These are phyloP conservation scores for Cutaneotrichosporon daszewskae DNA, from an alignment of 1,284 basidiomycete genomes.

Conservation along the genomic window DNA sequence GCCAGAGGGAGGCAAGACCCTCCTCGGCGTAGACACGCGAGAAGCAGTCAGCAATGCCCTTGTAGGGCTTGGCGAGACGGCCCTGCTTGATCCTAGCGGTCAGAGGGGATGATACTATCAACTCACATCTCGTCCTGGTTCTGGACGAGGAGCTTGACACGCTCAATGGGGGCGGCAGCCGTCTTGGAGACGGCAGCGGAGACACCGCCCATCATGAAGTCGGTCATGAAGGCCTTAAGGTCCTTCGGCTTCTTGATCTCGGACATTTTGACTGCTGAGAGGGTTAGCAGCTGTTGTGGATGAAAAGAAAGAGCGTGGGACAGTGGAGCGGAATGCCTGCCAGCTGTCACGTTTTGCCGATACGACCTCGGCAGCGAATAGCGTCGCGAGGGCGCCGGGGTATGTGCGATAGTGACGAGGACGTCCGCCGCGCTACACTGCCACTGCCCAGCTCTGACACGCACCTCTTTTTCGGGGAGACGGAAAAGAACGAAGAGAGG, in stretches of 20 bases:
- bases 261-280: constrained; percentile 27
- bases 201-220: constrained; percentile 50
- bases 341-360: too few relatives aligned
- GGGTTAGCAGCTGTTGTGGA: neutral
- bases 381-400: too few relatives aligned
- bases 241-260: constrained; percentile 48
- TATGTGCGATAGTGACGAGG: too few relatives aligned
- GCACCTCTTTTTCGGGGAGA: too few relatives aligned
- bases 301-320: constrained; percentile 6
- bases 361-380: too few relatives aligned
- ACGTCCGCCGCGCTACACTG: too few relatives aligned
- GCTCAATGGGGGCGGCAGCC: constrained; percentile 96
- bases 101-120: constrained; percentile 2
- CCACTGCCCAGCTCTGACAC: too few relatives aligned
- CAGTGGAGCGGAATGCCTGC: too few relatives aligned
- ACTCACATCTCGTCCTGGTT: constrained; percentile 64
- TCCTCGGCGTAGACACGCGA: constrained; percentile 81
- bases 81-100: constrained; percentile 78
- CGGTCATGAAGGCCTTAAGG: constrained; percentile 47
- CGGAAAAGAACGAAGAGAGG: too few relatives aligned
- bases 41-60: constrained; percentile 87
- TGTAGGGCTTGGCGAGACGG: constrained; percentile 85
- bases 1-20: constrained; percentile 84
- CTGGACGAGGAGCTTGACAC: constrained; percentile 94
- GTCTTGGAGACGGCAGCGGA: constrained; percentile 86